These are phyloP conservation scores for Solanum chilense DNA, from an alignment of 257 asterid genomes.

Conservation along the genomic window DNA sequence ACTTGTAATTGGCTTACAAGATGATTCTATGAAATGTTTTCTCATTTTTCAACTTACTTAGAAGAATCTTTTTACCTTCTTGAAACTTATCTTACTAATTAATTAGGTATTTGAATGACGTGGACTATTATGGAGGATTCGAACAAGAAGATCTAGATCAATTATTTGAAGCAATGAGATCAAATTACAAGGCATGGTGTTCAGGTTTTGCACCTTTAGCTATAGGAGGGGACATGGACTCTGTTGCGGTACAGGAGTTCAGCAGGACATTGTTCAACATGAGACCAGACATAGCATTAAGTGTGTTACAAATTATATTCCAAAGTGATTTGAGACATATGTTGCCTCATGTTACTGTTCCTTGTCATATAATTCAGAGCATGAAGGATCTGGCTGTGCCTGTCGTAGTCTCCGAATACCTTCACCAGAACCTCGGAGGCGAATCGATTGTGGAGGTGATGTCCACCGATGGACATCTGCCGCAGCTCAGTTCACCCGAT, in stretches of 20 bases:
- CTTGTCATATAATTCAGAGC: conserved; percentile 82
- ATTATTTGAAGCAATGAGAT: conserved; percentile 47
- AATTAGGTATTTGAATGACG: conserved; percentile 44
- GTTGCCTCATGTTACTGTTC: conserved; percentile 37
- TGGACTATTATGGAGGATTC: conserved; percentile 76
- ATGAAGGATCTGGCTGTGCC: conserved; percentile 82
- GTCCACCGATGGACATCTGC: conserved; percentile 77
- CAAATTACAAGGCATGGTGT: conserved; percentile 77
- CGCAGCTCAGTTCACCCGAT: conserved; percentile 77
- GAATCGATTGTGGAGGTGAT: conserved; percentile 69
- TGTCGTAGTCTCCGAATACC: conserved; percentile 59
- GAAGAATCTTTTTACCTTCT: neutral
- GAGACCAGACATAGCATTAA: conserved; percentile 81
- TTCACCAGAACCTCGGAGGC: conserved; percentile 55
- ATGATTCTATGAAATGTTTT: neutral
- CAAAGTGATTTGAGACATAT: conserved; percentile 48
- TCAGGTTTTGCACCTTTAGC: conserved; percentile 67
- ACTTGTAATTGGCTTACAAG: neutral
- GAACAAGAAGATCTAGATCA: conserved; percentile 51
- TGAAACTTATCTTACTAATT: neutral
- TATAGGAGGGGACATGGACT: conserved; percentile 85
- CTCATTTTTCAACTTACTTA: neutral
- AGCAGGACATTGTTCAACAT: conserved; percentile 80
- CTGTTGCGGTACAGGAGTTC: conserved; percentile 67
- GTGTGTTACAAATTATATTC: conserved; percentile 50